Evolutionary conservation across 2,329 filamentous ascomycete genomes (phyloP).

Genomic region (Aspergillus costaricaensis): DNA sequence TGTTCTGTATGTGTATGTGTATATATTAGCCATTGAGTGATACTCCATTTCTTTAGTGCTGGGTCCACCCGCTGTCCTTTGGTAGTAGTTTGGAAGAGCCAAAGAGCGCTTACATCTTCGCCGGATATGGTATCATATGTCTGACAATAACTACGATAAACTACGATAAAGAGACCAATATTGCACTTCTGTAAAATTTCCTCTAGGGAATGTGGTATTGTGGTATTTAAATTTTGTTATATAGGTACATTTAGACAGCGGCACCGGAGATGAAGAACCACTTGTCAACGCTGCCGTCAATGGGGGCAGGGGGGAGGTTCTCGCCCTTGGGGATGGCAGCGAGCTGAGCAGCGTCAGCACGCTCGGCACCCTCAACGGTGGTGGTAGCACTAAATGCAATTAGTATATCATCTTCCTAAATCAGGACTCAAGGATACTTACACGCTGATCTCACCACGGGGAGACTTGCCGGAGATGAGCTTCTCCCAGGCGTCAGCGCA

Average conservation of each 20-base stretch:
- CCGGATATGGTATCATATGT: no score
- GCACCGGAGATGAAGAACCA: constrained; percentile 99
- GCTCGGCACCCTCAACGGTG: constrained; percentile 69
- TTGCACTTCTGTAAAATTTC: constrained; percentile 3
- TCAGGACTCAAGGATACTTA: constrained; percentile 53
- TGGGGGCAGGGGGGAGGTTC: constrained; percentile 80
- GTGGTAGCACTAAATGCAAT: constrained; percentile 68
- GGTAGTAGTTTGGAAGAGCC: no score
- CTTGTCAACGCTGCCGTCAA: constrained; percentile 97
- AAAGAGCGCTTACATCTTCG: background rate
- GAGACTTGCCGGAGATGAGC: constrained; percentile 86
- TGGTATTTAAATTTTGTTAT: constrained; percentile 34
- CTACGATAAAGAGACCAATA: background rate
- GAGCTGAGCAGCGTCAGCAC: constrained; percentile 68
- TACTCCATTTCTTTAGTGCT: background rate
- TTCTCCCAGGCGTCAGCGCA: constrained; percentile 97
- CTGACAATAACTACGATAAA: background rate
- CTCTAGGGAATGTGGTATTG: constrained; percentile 12
- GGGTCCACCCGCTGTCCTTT: no score
- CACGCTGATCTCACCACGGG: constrained; percentile 75
- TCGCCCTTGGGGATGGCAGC: constrained; percentile 76
- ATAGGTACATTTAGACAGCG: constrained; percentile 62
- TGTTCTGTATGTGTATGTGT: constrained; percentile 9
- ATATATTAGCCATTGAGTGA: constrained; percentile 10
- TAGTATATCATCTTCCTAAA: background rate